Conservation (phyloP, 1,284 basidiomycete genomes). For the Coniophora puteana region DNA sequence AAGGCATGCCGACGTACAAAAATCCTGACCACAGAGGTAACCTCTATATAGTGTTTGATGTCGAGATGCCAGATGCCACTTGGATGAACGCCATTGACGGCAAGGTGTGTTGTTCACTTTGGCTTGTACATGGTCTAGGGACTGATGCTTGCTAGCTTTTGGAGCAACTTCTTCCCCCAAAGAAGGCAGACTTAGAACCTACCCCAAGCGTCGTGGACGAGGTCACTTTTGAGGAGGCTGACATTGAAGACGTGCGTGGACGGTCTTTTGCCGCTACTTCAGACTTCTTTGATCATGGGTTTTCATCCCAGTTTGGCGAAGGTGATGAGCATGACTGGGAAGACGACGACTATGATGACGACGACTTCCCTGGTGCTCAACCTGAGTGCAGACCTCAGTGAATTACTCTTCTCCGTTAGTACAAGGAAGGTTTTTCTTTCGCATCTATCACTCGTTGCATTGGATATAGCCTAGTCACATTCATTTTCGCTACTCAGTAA, state of each 20-base stretch:
- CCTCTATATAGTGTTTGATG: slow-evolving; percentile 74
- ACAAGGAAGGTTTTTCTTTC: slow-evolving; percentile 9
- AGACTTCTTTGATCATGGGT: slow-evolving; percentile 70
- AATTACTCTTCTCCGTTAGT: slow-evolving; percentile 11
- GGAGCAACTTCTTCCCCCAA: slow-evolving; percentile 65
- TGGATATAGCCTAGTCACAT: slow-evolving; percentile 1
- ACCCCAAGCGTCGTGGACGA: slow-evolving; percentile 69
- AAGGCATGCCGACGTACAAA: slow-evolving; percentile 85
- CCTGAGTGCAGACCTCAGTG: slow-evolving; percentile 69
- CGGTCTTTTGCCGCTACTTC: slow-evolving; percentile 64
- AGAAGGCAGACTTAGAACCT: slow-evolving; percentile 69
- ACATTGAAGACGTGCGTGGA: slow-evolving; percentile 76
- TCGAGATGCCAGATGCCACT: slow-evolving; percentile 79
- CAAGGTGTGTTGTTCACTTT: slow-evolving; percentile 36
- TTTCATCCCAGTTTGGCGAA: slow-evolving; percentile 68
- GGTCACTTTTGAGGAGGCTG: slow-evolving; percentile 68
- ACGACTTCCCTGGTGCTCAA: slow-evolving; percentile 42
- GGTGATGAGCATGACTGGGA: slow-evolving; percentile 65
- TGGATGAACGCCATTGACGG: slow-evolving; percentile 65
- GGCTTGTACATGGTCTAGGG: background rate
- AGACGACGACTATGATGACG: slow-evolving; percentile 58
- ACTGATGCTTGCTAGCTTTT: slow-evolving; percentile 45
- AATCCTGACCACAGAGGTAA: slow-evolving; percentile 71
- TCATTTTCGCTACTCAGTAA: slow-evolving; percentile 12
- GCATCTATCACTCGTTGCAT: slow-evolving; percentile 5